Evolutionary conservation across 257 asterid genomes (phyloP), one percentile per base, ranked within the genome.

Genomic region (Fraxinus anomala): DNA sequence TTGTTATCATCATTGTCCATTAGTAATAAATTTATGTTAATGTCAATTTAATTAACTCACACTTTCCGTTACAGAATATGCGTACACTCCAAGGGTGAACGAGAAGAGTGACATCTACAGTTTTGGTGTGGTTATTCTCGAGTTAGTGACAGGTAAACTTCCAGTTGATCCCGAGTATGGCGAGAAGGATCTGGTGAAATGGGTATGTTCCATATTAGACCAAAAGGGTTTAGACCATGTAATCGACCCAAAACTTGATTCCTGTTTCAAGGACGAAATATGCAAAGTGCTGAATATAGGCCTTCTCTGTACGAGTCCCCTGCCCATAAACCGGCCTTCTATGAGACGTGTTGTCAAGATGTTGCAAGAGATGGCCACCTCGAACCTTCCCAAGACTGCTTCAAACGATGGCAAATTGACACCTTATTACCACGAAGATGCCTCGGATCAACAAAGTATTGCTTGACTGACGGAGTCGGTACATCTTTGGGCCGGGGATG

Each of bases 41-140:
- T 26, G 33, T 23, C 14, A 0, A 70, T 37, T 76, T 39, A 4
- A 75, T 37, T 66, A 68, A 12, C 51, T 42, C 31, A 1, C 34
- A 6, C 21, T 77, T 40, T 21, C 34, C 8, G 3, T 82, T 88
- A 79, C 93, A 95, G 98, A 95, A 77, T 95, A 95, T 47, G 98
- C 93, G 10, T 93, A 95, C 81, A 95, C 99, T 21, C 90, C 93
- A 3, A 85, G 98, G 13, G 99, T 95, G 87, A 95, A 91, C 0
- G 99, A 95, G 84, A 95, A 93, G 93, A 95, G 99, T 51, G 99
- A 95, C 59, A 91, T 84, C 30, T 95, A 93, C 90, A 95, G 99
- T 72, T 95, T 95, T 2, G 99, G 99, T 0, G 92, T 95, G 0
- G 97, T 95, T 14, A 85, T 93, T n/a, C 93, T 95, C 2, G 99